phyloP scores from a whole-genome alignment of 2,329 filamentous ascomycete species.

The Hypomyces rosellus region DNA sequence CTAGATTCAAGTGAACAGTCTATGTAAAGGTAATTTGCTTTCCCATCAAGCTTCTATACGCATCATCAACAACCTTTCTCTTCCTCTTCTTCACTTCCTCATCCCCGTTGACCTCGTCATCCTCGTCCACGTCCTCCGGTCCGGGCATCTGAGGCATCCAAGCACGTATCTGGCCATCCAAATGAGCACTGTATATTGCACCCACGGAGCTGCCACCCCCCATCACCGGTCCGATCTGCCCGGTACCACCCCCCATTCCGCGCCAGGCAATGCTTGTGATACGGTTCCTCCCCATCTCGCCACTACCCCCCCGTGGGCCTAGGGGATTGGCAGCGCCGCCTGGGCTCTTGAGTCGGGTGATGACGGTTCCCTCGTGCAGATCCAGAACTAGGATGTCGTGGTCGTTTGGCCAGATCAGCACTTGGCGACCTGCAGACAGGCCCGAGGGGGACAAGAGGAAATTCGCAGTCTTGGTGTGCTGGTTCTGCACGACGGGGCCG shows the following conservation, averaged over 20 bases:
- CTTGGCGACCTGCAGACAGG: constrained; percentile 49
- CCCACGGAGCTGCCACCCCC: constrained; percentile 47
- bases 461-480: constrained; percentile 52
- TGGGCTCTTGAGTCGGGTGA: constrained; percentile 64
- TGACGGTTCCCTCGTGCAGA: constrained; percentile 66
- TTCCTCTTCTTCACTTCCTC: constrained; percentile 54
- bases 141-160: constrained; percentile 62
- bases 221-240: constrained; percentile 54
- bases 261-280: constrained; percentile 74
- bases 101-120: constrained; percentile 35
- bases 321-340: constrained; percentile 47
- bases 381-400: constrained; percentile 75
- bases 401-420: constrained; percentile 77
- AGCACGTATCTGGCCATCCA: constrained; percentile 74
- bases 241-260: constrained; percentile 50
- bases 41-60: constrained; percentile 70
- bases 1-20: not conserved
- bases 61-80: constrained; percentile 70
- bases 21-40: constrained; percentile 59
- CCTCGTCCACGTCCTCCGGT: constrained; percentile 42
- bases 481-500: constrained; percentile 73
- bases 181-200: constrained; percentile 70
- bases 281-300: constrained; percentile 56
- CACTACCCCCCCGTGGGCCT: constrained; percentile 33
- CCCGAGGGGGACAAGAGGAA: constrained; percentile 59